Conservation (phyloP, 805 yeast species). For the Wickerhamomyces chambardii region DNA sequence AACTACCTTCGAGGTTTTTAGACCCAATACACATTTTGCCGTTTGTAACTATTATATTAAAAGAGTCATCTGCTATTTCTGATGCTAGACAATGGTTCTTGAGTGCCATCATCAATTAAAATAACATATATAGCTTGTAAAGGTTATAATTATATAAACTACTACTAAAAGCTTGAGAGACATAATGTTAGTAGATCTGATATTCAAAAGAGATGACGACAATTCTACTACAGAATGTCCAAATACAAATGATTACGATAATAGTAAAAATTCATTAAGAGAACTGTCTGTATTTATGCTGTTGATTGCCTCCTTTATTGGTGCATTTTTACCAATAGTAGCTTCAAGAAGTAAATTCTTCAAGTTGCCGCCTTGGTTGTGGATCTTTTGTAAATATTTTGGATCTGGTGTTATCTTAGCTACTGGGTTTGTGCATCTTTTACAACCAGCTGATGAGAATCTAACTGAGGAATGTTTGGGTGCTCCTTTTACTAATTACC, state of each 20-base stretch:
- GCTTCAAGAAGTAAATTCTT: constrained; percentile 51
- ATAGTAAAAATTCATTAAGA: constrained; percentile 26
- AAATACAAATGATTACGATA: constrained; percentile 34
- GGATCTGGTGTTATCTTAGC: constrained; percentile 83
- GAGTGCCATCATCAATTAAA: no score
- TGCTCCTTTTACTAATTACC: constrained; percentile 41
- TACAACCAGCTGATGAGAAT: constrained; percentile 59
- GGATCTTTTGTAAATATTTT: constrained; percentile 62
- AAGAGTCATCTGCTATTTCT: no score
- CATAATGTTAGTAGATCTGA: no score
- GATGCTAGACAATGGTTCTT: no score
- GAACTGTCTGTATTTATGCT: constrained; percentile 59
- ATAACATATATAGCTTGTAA: no score
- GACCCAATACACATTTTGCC: no score
- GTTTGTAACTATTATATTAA: no score
- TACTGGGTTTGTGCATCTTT: constrained; percentile 70
- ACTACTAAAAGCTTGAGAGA: no score
- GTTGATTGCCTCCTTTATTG: constrained; percentile 45
- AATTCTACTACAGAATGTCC: constrained; percentile 28
- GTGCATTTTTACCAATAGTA: constrained; percentile 54
- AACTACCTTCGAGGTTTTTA: no score
- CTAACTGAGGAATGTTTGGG: constrained; percentile 53
- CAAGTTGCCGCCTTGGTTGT: constrained; percentile 50
- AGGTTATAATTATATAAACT: no score
- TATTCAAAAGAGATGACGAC: constrained; percentile 5